Evolutionary conservation across 2,329 filamentous ascomycete genomes (phyloP).

Genomic region (Ophiocordyceps camponoti-saundersi): DNA sequence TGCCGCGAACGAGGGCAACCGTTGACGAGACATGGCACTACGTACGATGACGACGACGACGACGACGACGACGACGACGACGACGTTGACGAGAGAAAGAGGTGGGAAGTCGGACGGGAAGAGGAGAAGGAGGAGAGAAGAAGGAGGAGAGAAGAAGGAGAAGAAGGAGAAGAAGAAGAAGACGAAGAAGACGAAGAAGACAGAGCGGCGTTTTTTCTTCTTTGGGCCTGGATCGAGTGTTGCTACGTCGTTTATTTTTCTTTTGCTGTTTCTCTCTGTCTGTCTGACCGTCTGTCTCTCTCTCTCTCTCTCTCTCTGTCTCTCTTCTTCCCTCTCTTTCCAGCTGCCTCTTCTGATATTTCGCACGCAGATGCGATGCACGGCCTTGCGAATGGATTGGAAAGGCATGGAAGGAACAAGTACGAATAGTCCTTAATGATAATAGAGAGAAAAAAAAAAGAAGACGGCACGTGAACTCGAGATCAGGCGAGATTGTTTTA

Average conservation of each 20-base stretch:
- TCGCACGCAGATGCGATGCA: no score
- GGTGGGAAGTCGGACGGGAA: neutral
- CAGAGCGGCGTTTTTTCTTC: neutral
- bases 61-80: neutral
- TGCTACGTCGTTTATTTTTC: no score
- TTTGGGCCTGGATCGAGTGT: neutral
- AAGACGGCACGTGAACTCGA: no score
- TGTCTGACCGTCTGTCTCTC: neutral
- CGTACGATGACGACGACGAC: conserved; percentile 1
- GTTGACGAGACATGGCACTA: conserved; percentile 4
- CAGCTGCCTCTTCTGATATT: no score
- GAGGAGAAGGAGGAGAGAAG: neutral
- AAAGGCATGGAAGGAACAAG: conserved; percentile 1
- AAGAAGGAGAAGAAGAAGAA: no score
- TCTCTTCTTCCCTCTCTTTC: no score
- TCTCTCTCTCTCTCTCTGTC: neutral
- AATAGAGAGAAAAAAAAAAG: conserved; percentile 1
- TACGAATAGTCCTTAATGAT: conserved; percentile 6
- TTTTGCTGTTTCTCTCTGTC: neutral
- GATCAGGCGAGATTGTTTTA: no score
- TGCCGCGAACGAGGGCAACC: conserved; percentile 5
- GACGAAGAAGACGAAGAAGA: no score
- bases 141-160: no score
- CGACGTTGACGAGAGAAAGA: neutral
- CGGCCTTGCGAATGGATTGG: neutral